phyloP scores from a whole-genome alignment of 306 rosid species.

The Pyrus communis region DNA sequence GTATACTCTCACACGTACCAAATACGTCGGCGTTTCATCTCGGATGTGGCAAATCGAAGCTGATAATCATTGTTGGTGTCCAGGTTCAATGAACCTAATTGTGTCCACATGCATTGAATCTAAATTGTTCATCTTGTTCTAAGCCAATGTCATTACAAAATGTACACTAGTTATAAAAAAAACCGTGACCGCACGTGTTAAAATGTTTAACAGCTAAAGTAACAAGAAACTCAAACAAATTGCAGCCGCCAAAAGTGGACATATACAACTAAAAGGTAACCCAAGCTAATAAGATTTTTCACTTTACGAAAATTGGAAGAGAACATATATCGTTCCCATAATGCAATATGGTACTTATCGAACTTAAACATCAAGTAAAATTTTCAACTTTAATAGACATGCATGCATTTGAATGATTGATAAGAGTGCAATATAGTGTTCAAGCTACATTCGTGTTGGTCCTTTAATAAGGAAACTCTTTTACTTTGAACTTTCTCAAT shows the following conservation, averaged over 20 bases:
- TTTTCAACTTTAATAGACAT: background rate
- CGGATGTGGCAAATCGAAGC: slow-evolving; percentile 24
- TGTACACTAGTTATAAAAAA: background rate
- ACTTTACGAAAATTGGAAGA: no score
- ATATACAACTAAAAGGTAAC: background rate
- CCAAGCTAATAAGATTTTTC: no score
- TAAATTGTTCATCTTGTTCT: no score
- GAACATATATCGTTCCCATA: no score
- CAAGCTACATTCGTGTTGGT: no score
- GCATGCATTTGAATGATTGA: background rate
- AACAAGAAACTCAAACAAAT: background rate
- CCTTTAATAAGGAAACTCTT: no score
- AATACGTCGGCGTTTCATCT: background rate
- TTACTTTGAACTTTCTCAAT: no score
- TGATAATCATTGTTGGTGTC: slow-evolving; percentile 11
- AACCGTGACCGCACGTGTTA: background rate
- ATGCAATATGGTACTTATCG: no score
- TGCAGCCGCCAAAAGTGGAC: background rate
- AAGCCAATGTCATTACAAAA: background rate
- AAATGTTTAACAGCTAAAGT: background rate
- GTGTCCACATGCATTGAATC: slow-evolving; percentile 38
- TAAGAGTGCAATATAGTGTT: no score
- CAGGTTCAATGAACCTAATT: slow-evolving; percentile 43
- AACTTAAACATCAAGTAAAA: background rate
- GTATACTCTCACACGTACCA: background rate